Evolutionary conservation across 768 basidiomycete species (phyloP).

Genomic region (Leccinum subtestaceum): DNA sequence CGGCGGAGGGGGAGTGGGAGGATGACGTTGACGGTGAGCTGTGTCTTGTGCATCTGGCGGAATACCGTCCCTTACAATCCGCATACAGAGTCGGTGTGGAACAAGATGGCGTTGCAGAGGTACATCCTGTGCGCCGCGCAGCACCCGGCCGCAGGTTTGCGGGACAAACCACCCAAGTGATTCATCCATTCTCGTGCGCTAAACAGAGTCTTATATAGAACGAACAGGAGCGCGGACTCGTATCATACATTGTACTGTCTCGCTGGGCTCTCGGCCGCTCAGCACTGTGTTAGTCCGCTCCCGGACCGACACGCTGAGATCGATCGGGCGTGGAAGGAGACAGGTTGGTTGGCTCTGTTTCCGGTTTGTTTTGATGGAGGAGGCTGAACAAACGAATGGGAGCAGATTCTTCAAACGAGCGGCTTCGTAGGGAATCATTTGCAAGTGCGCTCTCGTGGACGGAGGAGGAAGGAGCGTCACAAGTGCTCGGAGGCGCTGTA

Average conservation of each 20-base stretch:
- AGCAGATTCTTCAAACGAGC: conserved; percentile 24
- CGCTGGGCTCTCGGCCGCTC: conserved; percentile 84
- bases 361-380: not conserved
- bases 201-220: not conserved
- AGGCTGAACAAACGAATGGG: conserved; percentile 10
- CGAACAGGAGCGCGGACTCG: conserved; percentile 72
- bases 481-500: conserved; percentile 54
- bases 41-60: not conserved
- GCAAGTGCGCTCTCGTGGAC: conserved; percentile 58
- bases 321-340: conserved; percentile 37
- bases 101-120: conserved; percentile 75
- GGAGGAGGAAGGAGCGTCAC: conserved; percentile 59
- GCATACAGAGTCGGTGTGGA: conserved; percentile 44
- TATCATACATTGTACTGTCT: conserved; percentile 96
- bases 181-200: conserved; percentile 12
- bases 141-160: conserved; percentile 77
- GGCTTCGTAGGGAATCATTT: conserved; percentile 48
- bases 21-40: conserved; percentile 65
- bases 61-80: not conserved
- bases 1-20: conserved; percentile 57
- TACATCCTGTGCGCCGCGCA: conserved; percentile 88
- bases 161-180: conserved; percentile 96
- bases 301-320: conserved; percentile 34
- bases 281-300: conserved; percentile 68
- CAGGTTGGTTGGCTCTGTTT: conserved; percentile 13